A percentile compares a stretch with the other conserved stretches of the same genome.
phyloP scores from a whole-genome alignment of 2,329 filamentous ascomycete genomes.

The Pseudocercospora musae region DNA sequence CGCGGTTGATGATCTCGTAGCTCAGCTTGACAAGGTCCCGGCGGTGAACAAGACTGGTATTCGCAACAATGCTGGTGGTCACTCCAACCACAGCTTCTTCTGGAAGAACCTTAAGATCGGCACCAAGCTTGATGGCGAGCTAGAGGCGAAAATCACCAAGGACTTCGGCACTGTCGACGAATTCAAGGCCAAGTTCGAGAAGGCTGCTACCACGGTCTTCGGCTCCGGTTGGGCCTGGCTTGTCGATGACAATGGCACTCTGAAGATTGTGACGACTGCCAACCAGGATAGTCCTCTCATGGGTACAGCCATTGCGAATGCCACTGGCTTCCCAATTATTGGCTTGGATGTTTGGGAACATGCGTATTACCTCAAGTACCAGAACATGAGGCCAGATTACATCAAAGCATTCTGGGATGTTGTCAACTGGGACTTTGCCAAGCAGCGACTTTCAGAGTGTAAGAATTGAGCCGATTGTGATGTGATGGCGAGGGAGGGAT shows the following conservation, averaged over 20 bases:
- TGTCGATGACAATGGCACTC: conserved; percentile 58
- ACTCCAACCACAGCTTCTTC: conserved; percentile 91
- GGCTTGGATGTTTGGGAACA: conserved; percentile 94
- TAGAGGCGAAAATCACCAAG: conserved; percentile 59
- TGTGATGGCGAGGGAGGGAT: neutral
- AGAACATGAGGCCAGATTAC: conserved; percentile 72
- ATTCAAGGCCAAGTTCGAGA: conserved; percentile 64
- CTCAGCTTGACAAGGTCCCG: conserved; percentile 53
- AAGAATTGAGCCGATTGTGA: conserved; percentile 2
- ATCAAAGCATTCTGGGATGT: conserved; percentile 74
- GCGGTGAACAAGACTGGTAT: conserved; percentile 67
- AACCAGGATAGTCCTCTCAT: conserved; percentile 66
- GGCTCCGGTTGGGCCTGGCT: conserved; percentile 90
- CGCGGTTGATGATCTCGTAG: conserved; percentile 43
- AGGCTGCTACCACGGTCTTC: conserved; percentile 67
- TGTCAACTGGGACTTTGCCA: conserved; percentile 64
- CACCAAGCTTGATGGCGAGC: conserved; percentile 55
- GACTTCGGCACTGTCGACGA: conserved; percentile 67
- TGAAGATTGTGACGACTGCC: conserved; percentile 76
- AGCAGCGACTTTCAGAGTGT: conserved; percentile 21
- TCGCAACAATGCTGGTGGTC: conserved; percentile 86
- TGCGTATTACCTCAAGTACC: conserved; percentile 83
- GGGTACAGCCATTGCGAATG: conserved; percentile 53
- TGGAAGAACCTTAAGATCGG: conserved; percentile 74
- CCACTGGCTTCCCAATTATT: conserved; percentile 55